Evolutionary conservation across 441 rosid species (phyloP).

Genomic region (Omphalea diandra): DNA sequence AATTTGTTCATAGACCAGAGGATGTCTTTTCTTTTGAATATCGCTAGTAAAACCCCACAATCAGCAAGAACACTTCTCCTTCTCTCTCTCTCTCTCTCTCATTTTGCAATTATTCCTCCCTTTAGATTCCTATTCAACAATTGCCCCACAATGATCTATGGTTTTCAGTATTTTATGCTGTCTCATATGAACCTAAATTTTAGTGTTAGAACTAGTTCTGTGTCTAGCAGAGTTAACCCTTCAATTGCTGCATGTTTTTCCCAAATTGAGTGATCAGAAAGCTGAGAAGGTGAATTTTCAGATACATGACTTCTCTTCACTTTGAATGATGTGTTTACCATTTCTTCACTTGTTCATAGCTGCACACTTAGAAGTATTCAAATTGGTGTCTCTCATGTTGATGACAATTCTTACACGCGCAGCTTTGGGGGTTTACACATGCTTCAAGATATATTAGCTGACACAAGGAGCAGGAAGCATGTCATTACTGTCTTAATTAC

Average conservation of each 20-base stretch:
- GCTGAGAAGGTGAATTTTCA: neutral
- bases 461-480: slow-evolving; percentile 17
- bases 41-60: neutral
- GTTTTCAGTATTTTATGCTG: neutral
- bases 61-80: neutral
- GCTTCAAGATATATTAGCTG: slow-evolving; percentile 40
- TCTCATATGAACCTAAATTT: neutral
- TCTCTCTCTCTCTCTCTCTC: neutral
- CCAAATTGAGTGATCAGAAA: neutral
- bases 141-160: neutral
- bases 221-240: neutral
- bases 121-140: neutral
- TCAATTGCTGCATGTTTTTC: neutral
- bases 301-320: no score
- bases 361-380: neutral
- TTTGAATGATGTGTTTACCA: neutral
- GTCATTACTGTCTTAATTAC: neutral
- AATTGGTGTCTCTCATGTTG: neutral
- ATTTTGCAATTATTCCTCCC: neutral
- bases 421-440: slow-evolving; percentile 82
- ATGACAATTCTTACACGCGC: slow-evolving; percentile 25
- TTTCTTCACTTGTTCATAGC: neutral
- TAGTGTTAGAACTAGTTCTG: neutral
- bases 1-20: no score
- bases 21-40: no score